Conservation (phyloP, 1,284 basidiomycete genomes). For the Cryptococcus neoformans region DNA sequence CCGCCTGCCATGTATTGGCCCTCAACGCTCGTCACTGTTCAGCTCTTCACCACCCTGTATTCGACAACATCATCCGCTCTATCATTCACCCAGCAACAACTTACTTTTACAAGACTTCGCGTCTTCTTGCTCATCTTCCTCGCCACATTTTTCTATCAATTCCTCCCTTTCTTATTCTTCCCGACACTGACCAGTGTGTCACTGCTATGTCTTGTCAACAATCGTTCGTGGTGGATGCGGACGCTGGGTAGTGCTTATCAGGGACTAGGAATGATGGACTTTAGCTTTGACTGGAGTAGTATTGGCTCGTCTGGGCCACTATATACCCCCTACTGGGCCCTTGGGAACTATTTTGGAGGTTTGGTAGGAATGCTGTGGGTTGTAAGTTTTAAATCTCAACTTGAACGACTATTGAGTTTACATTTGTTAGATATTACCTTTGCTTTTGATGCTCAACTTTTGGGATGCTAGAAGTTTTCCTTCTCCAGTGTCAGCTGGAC, state of each 20-base stretch:
- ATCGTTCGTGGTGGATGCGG: conserved; percentile 47
- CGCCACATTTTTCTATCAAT: conserved; percentile 51
- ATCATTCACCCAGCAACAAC: conserved; percentile 18
- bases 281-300: conserved; percentile 54
- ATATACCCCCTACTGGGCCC: conserved; percentile 54
- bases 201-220: conserved; percentile 52
- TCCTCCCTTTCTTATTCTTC: conserved; percentile 53
- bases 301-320: conserved; percentile 52
- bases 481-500: conserved; percentile 37
- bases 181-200: conserved; percentile 54
- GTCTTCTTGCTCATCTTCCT: conserved; percentile 52
- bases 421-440: conserved; percentile 40
- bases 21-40: conserved; percentile 51
- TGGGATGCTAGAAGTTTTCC: conserved; percentile 51
- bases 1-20: conserved; percentile 52
- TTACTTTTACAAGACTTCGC: conserved; percentile 47
- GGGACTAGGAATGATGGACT: conserved; percentile 53
- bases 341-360: conserved; percentile 49
- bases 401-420: too few relatives aligned
- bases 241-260: conserved; percentile 53
- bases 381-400: conserved; percentile 22
- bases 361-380: conserved; percentile 52
- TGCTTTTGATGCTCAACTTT: conserved; percentile 51
- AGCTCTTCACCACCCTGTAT: conserved; percentile 56
- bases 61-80: conserved; percentile 27